Evolutionary conservation across 495 filamentous ascomycete species (phyloP), one percentile per base, ranked within the genome.

Genomic region (Parachaetomium inaequale): DNA sequence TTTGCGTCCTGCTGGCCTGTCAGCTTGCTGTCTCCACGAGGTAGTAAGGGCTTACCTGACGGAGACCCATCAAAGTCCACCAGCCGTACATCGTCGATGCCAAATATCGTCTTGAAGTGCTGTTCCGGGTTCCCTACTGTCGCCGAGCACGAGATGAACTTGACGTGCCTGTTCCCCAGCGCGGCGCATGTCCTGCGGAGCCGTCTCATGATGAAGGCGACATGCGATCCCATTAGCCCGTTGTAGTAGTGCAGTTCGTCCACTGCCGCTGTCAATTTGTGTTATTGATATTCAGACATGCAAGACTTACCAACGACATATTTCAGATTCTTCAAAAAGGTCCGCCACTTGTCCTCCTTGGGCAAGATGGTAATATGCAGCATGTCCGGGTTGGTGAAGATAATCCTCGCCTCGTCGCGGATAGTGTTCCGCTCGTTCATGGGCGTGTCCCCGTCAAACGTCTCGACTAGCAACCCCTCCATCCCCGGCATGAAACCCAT

Each of bases 301-400:
- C 0, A 36, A 36, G 12, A 73, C 80, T 74, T 75, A 74, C 87
- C 86, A 19, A 97, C 92, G 6, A 99, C 94, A 68, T 89, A 97
- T 62, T 86, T 89, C 42, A 99, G 76, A 63, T 96, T 92, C 71
- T 93, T 82, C 42, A 99, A 75, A 74, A 97, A 99, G 0, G 81
- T 83, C 59, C 93, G 82, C 94, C 94, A 99, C 51, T 82, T 78
- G 58, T 90, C 87, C 74, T 99, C 94, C 65, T 96, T 89, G 1
- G 94, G 93, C 10, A 99, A 77, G 29, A 99, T 95, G 1, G 89
- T 95, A 50, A 97, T 85, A 66, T 99, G 94, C 51, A 99, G 82
- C 93, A 98, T 98, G 67, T 99, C 94, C 0, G 94, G 94, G 66
- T 99, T 99, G 8, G 94, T 99, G 71, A 99, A 97, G 59, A 99